A percentile compares a stretch with the other conserved stretches of the same genome.
phyloP scores from a whole-genome alignment of 192 early-diverging fungal genomes.

The Linnemannia elongata region DNA sequence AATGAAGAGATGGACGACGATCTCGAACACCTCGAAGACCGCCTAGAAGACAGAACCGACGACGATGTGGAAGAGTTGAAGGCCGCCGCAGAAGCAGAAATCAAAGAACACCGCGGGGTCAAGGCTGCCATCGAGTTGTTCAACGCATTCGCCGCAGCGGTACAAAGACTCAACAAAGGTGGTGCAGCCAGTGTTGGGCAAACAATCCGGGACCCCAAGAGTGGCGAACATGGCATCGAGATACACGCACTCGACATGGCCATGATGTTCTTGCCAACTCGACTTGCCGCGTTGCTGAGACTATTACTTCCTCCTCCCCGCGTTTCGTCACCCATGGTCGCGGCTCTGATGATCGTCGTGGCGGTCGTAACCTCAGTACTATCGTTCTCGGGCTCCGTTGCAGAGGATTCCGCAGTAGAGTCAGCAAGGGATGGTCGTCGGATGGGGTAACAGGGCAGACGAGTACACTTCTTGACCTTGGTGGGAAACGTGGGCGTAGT shows the following conservation, averaged over 20 bases:
- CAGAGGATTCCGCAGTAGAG: neutral
- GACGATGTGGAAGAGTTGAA: neutral
- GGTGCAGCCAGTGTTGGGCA: conserved; percentile 17
- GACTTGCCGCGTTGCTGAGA: neutral
- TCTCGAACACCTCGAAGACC: neutral
- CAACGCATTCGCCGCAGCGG: conserved; percentile 20
- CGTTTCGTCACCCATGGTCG: neutral
- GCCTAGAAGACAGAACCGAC: conserved; percentile 9
- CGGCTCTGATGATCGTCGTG: neutral
- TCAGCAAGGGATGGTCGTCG: conserved; percentile 9
- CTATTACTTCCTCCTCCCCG: neutral
- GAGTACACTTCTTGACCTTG: conserved; percentile 39
- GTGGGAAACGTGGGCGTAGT: conserved; percentile 10
- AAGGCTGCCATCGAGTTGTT: conserved; percentile 9
- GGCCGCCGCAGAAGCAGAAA: neutral
- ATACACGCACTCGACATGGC: conserved; percentile 33
- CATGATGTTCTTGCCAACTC: neutral
- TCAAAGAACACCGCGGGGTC: neutral
- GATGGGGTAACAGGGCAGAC: conserved; percentile 46
- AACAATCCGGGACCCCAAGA: conserved; percentile 26
- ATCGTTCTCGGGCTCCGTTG: neutral
- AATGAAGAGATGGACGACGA: conserved; percentile 6
- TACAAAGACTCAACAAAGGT: conserved; percentile 25
- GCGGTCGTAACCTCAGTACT: neutral
- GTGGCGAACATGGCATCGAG: conserved; percentile 51